Evolutionary conservation across 179 eudicot genomes (phyloP).

Genomic region (Beta corolliflora): DNA sequence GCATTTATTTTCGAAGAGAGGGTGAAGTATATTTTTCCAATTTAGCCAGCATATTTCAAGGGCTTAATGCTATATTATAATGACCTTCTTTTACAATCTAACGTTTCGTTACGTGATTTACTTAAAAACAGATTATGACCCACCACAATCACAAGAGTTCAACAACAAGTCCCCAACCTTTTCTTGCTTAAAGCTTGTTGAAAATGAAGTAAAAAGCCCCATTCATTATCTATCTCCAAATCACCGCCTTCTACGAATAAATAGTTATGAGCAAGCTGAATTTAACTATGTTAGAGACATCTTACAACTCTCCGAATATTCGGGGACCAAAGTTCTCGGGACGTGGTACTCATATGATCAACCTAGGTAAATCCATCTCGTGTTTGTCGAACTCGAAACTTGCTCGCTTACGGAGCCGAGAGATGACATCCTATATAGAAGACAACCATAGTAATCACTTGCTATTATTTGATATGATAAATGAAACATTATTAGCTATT

Average conservation of each 20-base stretch:
- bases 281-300: slow-evolving; percentile 65
- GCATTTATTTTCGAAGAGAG: too few species aligned
- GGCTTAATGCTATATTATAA: too few species aligned
- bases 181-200: slow-evolving; percentile 6
- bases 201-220: too few species aligned
- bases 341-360: slow-evolving; percentile 64
- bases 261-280: slow-evolving; percentile 35
- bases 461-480: slow-evolving; percentile 71
- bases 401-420: slow-evolving; percentile 36
- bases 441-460: slow-evolving; percentile 33
- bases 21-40: too few species aligned
- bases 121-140: slow-evolving; percentile 11
- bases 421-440: slow-evolving; percentile 24
- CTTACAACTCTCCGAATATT: slow-evolving; percentile 67
- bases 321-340: slow-evolving; percentile 50
- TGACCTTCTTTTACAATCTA: background rate
- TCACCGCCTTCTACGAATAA: slow-evolving; percentile 24
- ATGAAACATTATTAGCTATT: slow-evolving; percentile 59
- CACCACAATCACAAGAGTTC: slow-evolving; percentile 8
- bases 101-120: background rate
- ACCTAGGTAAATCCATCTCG: slow-evolving; percentile 61
- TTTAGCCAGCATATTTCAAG: too few species aligned
- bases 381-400: slow-evolving; percentile 56
- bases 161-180: slow-evolving; percentile 15
- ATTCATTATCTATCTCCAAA: slow-evolving; percentile 3